phyloP scores from a whole-genome alignment of 139 green algal species.

The Tetraselmis chui region DNA sequence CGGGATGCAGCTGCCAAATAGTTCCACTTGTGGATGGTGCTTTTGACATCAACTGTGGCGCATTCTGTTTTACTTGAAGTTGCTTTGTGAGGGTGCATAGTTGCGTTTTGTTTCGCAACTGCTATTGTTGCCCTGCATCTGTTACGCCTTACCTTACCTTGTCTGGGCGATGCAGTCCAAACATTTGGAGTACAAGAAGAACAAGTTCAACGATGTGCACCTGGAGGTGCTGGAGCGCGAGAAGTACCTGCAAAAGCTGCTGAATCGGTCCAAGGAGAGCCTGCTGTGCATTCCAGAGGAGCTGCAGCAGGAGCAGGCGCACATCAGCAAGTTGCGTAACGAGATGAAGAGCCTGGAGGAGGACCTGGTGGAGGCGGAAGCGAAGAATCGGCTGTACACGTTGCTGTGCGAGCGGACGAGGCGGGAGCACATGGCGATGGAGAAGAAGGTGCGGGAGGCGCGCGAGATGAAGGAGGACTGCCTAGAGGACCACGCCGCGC shows the following conservation, averaged over 20 bases:
- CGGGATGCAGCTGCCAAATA: no score
- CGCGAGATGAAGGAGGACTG: constrained; percentile 56
- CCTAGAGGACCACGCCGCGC: constrained; percentile 53
- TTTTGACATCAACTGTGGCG: no score
- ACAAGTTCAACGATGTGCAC: not conserved
- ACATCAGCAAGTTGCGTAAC: constrained; percentile 50
- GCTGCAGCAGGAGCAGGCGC: not conserved
- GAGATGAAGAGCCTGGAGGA: constrained; percentile 66
- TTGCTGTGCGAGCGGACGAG: constrained; percentile 72
- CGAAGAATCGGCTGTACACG: constrained; percentile 71
- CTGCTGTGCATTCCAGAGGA: not conserved
- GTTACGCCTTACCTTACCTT: no score
- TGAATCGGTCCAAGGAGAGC: not conserved
- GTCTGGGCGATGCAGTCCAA: no score
- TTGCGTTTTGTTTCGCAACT: no score
- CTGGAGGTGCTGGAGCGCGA: not conserved
- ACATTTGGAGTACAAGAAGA: not conserved
- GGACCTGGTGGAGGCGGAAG: constrained; percentile 70
- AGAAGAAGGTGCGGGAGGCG: constrained; percentile 52
- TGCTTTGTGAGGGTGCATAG: no score
- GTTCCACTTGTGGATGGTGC: no score
- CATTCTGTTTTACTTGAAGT: no score
- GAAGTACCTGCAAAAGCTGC: not conserved
- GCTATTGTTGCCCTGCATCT: no score
- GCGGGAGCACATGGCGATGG: constrained; percentile 62